Evolutionary conservation across 257 asterid species (phyloP).

Genomic region (Euphrasia confusa): DNA sequence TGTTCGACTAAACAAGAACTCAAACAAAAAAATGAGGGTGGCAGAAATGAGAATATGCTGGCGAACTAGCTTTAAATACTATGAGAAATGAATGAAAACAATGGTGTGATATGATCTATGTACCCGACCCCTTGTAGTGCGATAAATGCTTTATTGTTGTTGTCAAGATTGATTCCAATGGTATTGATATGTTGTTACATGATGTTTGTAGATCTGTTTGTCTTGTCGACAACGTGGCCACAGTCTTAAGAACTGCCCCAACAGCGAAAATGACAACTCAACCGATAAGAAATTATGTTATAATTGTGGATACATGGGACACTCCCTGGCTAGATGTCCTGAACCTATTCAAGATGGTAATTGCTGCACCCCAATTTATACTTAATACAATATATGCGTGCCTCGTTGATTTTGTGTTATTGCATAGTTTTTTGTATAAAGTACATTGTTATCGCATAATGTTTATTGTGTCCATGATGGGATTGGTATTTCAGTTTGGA

Average conservation of each 20-base stretch:
- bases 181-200: background rate
- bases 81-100: too few relatives aligned
- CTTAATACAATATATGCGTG: background rate
- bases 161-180: background rate
- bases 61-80: too few relatives aligned
- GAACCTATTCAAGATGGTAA: constrained; percentile 89
- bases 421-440: background rate
- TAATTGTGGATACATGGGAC: constrained; percentile 84
- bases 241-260: constrained; percentile 81
- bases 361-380: background rate
- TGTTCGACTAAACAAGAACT: too few relatives aligned
- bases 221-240: constrained; percentile 81
- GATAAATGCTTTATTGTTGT: too few relatives aligned
- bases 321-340: constrained; percentile 63
- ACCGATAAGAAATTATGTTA: constrained; percentile 62
- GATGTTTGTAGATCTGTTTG: constrained; percentile 66
- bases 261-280: constrained; percentile 39
- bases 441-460: background rate
- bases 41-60: too few relatives aligned
- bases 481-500: background rate
- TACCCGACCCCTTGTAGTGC: too few relatives aligned
- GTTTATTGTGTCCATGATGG: background rate
- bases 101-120: too few relatives aligned
- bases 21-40: too few relatives aligned
- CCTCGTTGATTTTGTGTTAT: background rate